A percentile compares a stretch with the other conserved stretches of the same genome.
Evolutionary conservation across 805 yeast species (phyloP).

Genomic region (Candida insectorum): DNA sequence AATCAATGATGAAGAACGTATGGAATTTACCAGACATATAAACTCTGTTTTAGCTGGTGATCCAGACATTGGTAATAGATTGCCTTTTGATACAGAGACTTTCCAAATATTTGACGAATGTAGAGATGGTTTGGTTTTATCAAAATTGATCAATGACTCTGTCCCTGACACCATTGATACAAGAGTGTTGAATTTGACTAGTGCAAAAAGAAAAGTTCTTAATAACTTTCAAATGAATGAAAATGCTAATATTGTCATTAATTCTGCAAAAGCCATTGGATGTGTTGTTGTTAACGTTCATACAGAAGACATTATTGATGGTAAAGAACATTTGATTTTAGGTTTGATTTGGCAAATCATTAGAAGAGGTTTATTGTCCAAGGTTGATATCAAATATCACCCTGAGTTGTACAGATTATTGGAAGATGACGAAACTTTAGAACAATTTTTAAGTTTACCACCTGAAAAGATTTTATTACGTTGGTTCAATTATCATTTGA

Average conservation of each 20-base stretch:
- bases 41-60: slow-evolving; percentile 91
- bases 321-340: slow-evolving; percentile 85
- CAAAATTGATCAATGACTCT: slow-evolving; percentile 93
- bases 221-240: slow-evolving; percentile 95
- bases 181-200: slow-evolving; percentile 89
- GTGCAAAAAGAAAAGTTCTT: slow-evolving; percentile 64
- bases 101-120: slow-evolving; percentile 97
- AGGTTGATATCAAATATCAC: slow-evolving; percentile 92
- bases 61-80: slow-evolving; percentile 71
- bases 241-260: slow-evolving; percentile 95
- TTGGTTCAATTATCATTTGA: slow-evolving; percentile 96
- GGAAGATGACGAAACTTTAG: slow-evolving; percentile 95
- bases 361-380: slow-evolving; percentile 89
- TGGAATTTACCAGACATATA: slow-evolving; percentile 94
- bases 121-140: slow-evolving; percentile 88
- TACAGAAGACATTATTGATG: slow-evolving; percentile 91
- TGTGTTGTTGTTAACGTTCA: slow-evolving; percentile 97
- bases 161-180: slow-evolving; percentile 98
- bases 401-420: slow-evolving; percentile 93
- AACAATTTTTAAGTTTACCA: slow-evolving; percentile 92
- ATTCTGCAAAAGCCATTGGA: slow-evolving; percentile 98
- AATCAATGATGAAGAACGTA: slow-evolving; percentile 93
- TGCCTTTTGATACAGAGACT: slow-evolving; percentile 90
- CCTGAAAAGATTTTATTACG: slow-evolving; percentile 96
- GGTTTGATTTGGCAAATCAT: slow-evolving; percentile 97